Evolutionary conservation across 306 rosid species (phyloP).

Genomic region (Trichosanthes cucumerina): DNA sequence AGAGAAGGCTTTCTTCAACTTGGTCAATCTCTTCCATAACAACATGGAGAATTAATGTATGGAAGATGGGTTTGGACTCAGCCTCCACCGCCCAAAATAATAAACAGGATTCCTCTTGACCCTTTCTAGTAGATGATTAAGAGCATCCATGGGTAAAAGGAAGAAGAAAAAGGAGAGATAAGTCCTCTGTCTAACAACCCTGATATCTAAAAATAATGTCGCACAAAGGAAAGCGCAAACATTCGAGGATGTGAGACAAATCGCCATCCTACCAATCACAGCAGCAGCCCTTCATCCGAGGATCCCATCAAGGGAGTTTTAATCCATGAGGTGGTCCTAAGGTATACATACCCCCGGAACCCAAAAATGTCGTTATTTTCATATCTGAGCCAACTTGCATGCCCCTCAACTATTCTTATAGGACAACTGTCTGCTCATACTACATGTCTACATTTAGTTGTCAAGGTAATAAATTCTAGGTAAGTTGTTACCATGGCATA

Average conservation of each 20-base stretch:
- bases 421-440: too few relatives aligned
- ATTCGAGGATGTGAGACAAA: background rate
- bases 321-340: too few relatives aligned
- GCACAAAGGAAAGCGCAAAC: background rate
- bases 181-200: background rate
- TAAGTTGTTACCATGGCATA: background rate
- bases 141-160: background rate
- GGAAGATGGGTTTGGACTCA: background rate
- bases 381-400: too few relatives aligned
- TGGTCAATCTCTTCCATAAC: background rate
- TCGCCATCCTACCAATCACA: background rate
- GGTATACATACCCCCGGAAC: background rate
- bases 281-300: background rate
- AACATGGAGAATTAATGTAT: background rate
- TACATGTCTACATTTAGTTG: too few relatives aligned
- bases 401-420: too few relatives aligned
- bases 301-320: background rate
- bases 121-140: background rate
- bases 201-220: background rate
- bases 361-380: too few relatives aligned
- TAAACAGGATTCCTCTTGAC: background rate
- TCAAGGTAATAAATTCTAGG: too few relatives aligned
- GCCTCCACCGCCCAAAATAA: background rate
- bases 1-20: background rate
- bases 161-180: background rate